These are phyloP conservation scores for Clathrus columnatus DNA, from an alignment of 768 basidiomycete genomes.

Conservation along the genomic window DNA sequence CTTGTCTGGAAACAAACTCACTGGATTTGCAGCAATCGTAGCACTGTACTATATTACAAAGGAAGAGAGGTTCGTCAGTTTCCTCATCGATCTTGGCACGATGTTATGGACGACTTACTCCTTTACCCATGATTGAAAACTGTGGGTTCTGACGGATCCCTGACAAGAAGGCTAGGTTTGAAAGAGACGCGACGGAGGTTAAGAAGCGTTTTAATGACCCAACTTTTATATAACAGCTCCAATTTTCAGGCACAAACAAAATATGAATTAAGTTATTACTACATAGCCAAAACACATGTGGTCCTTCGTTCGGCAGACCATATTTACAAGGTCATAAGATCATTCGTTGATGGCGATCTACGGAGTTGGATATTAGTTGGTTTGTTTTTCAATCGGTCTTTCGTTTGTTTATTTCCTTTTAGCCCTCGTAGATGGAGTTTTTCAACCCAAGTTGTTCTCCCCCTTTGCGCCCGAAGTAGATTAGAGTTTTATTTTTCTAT, in stretches of 20 bases:
- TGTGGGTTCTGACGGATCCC: not conserved
- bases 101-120: not conserved
- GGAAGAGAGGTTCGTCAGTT: conserved; percentile 11
- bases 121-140: conserved; percentile 3
- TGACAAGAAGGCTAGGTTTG: not conserved
- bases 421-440: not conserved
- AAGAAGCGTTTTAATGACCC: not conserved
- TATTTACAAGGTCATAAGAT: not conserved
- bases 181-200: not conserved
- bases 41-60: conserved; percentile 45
- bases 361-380: too few relatives aligned
- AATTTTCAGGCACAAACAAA: not conserved
- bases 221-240: not conserved
- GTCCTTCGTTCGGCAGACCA: not conserved
- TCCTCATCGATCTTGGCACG: not conserved
- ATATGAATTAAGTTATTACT: not conserved
- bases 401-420: not conserved
- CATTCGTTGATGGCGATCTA: not conserved
- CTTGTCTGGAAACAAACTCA: conserved; percentile 23
- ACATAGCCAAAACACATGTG: not conserved
- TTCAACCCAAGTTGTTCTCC: too few relatives aligned
- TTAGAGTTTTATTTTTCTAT: too few relatives aligned
- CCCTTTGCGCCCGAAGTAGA: too few relatives aligned
- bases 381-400: not conserved
- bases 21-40: conserved; percentile 51